Evolutionary conservation across 805 yeast genomes (phyloP).

Genomic region (Cyberlindnera misumaiensis): DNA sequence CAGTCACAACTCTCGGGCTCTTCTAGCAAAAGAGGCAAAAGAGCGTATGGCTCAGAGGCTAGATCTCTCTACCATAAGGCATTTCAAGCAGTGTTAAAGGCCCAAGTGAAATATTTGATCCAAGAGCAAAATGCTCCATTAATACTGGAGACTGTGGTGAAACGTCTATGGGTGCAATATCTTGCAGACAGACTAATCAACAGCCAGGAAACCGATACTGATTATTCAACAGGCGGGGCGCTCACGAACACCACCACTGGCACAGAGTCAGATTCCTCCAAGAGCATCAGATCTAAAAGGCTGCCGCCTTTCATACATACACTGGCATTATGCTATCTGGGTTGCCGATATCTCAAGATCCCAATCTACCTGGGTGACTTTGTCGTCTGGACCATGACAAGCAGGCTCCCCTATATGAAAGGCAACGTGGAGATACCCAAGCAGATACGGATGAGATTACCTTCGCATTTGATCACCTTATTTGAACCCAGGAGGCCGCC

Average conservation of each 20-base stretch:
- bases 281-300: constrained; percentile 3
- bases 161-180: constrained; percentile 30
- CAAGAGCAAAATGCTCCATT: constrained; percentile 25
- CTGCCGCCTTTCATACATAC: neutral
- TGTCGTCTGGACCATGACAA: constrained; percentile 32
- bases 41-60: constrained; percentile 44
- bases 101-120: constrained; percentile 39
- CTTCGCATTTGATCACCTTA: constrained; percentile 28
- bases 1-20: constrained; percentile 19
- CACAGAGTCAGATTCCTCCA: constrained; percentile 4
- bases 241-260: constrained; percentile 4
- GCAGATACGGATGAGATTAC: constrained; percentile 29
- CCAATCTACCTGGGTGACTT: constrained; percentile 4
- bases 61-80: constrained; percentile 36
- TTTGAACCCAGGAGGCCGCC: constrained; percentile 39
- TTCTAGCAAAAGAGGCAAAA: constrained; percentile 8
- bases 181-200: constrained; percentile 8
- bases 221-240: no score
- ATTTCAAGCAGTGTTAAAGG: constrained; percentile 43
- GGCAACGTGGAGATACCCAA: constrained; percentile 35
- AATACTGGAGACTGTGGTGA: constrained; percentile 28
- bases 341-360: constrained; percentile 1
- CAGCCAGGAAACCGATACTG: neutral
- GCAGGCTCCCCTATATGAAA: constrained; percentile 43
- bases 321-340: constrained; percentile 1